Evolutionary conservation across 495 filamentous ascomycete genomes (phyloP).

Genomic region (Penicillium antarcticum): DNA sequence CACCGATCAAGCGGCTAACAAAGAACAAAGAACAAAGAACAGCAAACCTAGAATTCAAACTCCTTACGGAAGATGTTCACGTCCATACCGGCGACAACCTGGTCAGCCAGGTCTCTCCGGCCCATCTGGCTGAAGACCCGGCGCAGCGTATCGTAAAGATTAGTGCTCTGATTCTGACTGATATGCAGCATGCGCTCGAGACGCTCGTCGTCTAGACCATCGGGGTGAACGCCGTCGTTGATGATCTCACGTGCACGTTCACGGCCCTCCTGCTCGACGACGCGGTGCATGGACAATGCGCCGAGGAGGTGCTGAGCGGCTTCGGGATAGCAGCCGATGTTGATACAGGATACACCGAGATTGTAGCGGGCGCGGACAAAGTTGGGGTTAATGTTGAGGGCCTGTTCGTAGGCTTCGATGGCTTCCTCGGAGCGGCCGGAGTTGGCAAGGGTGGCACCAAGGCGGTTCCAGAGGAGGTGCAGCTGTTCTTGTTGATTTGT

Average conservation of each 20-base stretch:
- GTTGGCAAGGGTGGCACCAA: constrained; percentile 95
- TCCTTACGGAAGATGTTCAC: constrained; percentile 81
- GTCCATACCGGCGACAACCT: constrained; percentile 85
- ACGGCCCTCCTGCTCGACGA: constrained; percentile 79
- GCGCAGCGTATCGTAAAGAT: constrained; percentile 87
- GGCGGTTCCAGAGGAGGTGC: constrained; percentile 95
- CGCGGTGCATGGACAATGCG: constrained; percentile 93
- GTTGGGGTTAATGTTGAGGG: constrained; percentile 82
- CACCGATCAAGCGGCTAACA: neutral
- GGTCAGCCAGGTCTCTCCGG: constrained; percentile 78
- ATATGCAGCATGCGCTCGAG: constrained; percentile 72
- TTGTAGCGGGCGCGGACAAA: constrained; percentile 98
- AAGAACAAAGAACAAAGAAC: neutral
- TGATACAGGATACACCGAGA: constrained; percentile 93
- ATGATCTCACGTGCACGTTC: constrained; percentile 83
- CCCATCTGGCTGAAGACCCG: constrained; percentile 95
- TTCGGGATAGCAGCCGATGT: constrained; percentile 91
- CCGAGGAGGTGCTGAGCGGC: constrained; percentile 93
- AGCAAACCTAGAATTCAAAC: constrained; percentile 63
- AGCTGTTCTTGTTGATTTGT: constrained; percentile 73
- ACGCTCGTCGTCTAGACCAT: constrained; percentile 60
- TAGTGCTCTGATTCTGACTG: constrained; percentile 91
- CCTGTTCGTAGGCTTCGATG: constrained; percentile 92
- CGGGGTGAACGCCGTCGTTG: constrained; percentile 49
- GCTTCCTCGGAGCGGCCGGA: constrained; percentile 89